Evolutionary conservation across 208 protist species (phyloP).

Genomic region (Leishmania martiniquensis): DNA sequence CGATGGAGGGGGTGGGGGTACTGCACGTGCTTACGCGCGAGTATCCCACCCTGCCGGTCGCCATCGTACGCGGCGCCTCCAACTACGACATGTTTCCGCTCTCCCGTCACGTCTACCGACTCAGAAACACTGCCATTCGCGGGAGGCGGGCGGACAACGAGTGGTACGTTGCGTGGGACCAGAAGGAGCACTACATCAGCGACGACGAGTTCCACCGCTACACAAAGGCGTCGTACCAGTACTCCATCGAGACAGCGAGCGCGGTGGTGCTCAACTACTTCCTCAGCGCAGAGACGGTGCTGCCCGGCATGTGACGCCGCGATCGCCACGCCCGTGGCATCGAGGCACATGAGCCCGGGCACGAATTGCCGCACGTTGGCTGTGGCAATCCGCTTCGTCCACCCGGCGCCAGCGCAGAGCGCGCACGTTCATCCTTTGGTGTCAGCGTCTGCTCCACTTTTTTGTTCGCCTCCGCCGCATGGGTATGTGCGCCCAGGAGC

Average conservation of each 20-base stretch:
- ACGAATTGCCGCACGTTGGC: not conserved
- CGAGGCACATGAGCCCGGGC: not conserved
- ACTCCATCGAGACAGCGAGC: slow-evolving; percentile 58
- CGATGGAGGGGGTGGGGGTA: slow-evolving; percentile 60
- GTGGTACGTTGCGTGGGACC: slow-evolving; percentile 49
- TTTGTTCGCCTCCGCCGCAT: too few species aligned
- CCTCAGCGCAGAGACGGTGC: slow-evolving; percentile 31
- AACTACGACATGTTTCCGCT: slow-evolving; percentile 69
- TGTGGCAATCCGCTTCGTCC: not conserved
- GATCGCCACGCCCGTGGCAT: not conserved
- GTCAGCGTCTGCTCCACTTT: too few species aligned
- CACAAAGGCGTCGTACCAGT: slow-evolving; percentile 45
- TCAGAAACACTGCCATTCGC: slow-evolving; percentile 6
- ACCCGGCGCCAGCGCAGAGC: not conserved
- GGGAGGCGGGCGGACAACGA: slow-evolving; percentile 1
- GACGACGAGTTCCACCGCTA: slow-evolving; percentile 40
- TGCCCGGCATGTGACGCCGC: slow-evolving; percentile 24
- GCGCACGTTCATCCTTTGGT: not conserved
- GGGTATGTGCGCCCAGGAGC: too few species aligned
- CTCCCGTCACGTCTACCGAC: slow-evolving; percentile 23
- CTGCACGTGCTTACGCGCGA: slow-evolving; percentile 46
- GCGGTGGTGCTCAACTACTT: slow-evolving; percentile 67
- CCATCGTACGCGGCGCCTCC: slow-evolving; percentile 51
- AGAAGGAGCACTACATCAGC: slow-evolving; percentile 51
- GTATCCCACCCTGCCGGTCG: slow-evolving; percentile 51